Evolutionary conservation across 345 rosid species (phyloP).

Genomic region (Rhodamnia argentea): DNA sequence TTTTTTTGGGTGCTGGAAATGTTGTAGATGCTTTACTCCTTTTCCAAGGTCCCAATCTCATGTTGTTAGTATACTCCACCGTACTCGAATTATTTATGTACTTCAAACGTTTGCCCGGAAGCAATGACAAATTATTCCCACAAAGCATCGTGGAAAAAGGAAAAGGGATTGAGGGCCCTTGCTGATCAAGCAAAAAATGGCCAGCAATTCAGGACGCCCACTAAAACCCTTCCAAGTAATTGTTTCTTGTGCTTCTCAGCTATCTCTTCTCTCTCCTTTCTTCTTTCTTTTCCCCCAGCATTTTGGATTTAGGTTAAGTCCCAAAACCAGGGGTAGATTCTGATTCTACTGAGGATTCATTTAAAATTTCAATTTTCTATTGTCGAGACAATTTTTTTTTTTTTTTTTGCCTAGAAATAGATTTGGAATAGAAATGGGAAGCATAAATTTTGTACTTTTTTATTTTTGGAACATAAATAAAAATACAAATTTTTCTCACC

Average conservation of each 20-base stretch:
- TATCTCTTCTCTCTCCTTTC: not conserved
- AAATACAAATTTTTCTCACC: no score
- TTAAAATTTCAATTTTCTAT: no score
- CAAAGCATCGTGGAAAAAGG: not conserved
- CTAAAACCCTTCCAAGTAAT: not conserved
- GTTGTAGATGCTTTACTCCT: not conserved
- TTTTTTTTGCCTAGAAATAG: no score
- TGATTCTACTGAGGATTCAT: no score
- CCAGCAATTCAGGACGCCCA: not conserved
- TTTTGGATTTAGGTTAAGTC: no score
- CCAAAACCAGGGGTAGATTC: not conserved
- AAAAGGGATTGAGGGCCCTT: not conserved
- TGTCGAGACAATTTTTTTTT: no score
- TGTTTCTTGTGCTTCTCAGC: not conserved
- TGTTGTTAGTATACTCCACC: not conserved
- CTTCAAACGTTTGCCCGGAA: not conserved
- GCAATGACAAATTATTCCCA: not conserved
- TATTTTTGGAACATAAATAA: no score
- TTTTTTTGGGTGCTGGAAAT: not conserved
- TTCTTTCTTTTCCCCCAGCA: not conserved
- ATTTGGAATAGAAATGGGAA: no score
- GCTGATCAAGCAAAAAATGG: not conserved
- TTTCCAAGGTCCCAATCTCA: not conserved
- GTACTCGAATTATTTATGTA: not conserved
- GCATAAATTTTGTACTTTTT: no score